Conservation (phyloP, 768 basidiomycete genomes). For the Lactifluus volemus region DNA sequence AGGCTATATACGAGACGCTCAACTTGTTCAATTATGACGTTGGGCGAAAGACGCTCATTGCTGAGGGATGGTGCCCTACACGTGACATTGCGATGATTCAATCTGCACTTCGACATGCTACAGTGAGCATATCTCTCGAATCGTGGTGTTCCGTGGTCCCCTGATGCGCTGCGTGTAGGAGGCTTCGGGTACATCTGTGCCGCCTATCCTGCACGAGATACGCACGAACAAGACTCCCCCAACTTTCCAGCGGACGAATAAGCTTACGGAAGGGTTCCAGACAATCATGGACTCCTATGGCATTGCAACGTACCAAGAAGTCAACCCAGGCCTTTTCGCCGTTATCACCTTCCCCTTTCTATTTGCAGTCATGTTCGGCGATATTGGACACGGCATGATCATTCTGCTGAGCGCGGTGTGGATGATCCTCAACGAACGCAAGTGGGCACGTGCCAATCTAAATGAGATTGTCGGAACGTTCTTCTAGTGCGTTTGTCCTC, state of each 20-base stretch:
- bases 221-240: constrained; percentile 88
- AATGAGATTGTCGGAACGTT: constrained; percentile 85
- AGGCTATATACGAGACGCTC: constrained; percentile 90
- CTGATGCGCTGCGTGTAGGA: constrained; percentile 36
- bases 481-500: constrained; percentile 65
- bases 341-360: constrained; percentile 94
- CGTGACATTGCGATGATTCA: constrained; percentile 85
- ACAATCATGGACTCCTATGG: constrained; percentile 98
- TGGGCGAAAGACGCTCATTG: constrained; percentile 87
- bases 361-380: constrained; percentile 99
- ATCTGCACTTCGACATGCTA: constrained; percentile 78
- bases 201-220: constrained; percentile 87
- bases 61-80: constrained; percentile 97
- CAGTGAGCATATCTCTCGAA: constrained; percentile 36
- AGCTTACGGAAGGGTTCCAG: constrained; percentile 96
- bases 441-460: constrained; percentile 60
- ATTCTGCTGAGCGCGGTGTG: constrained; percentile 65
- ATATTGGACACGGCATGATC: constrained; percentile 91
- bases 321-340: constrained; percentile 93
- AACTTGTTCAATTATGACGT: constrained; percentile 95
- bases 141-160: not conserved
- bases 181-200: constrained; percentile 85
- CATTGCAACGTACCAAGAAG: constrained; percentile 88
- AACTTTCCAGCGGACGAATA: constrained; percentile 90
- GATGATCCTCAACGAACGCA: constrained; percentile 85